These are phyloP conservation scores for Seminavis robusta DNA, from an alignment of 108 stramenopile genomes.

Conservation along the genomic window DNA sequence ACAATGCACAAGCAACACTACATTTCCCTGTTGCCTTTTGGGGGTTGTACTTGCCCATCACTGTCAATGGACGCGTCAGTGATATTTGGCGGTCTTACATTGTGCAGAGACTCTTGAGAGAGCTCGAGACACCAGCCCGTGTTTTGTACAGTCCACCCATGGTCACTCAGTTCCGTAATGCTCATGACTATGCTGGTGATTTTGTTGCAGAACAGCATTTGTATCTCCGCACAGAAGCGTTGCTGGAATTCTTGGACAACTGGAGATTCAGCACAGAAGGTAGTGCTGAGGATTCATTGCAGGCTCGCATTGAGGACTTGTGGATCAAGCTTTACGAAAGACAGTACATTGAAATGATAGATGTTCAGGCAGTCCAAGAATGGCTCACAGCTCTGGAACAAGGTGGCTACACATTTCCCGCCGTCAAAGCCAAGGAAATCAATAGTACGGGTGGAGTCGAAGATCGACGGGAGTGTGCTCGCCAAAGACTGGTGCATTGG, in stretches of 20 bases:
- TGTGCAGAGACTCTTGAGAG: conserved; percentile 34
- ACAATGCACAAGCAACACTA: conserved; percentile 67
- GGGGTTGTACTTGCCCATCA: conserved; percentile 45
- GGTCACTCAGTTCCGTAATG: conserved; percentile 40
- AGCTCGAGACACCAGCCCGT: conserved; percentile 10
- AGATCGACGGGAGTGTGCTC: no score
- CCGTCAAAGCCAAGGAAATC: no score
- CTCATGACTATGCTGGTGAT: conserved; percentile 50
- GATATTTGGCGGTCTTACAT: conserved; percentile 70
- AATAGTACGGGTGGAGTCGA: no score
- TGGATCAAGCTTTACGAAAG: no score
- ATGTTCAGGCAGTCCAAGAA: no score
- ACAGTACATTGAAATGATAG: no score
- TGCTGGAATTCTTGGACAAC: conserved; percentile 32
- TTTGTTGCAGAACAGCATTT: conserved; percentile 47
- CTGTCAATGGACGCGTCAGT: conserved; percentile 49
- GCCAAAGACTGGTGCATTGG: no score
- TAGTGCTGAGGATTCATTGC: no score
- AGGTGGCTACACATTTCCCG: no score
- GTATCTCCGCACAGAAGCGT: conserved; percentile 29
- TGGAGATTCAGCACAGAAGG: no score
- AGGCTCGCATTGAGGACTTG: no score
- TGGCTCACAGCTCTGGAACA: no score
- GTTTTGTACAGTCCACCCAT: conserved; percentile 34
- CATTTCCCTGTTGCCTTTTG: conserved; percentile 34